Conservation (phyloP, 192 early-diverging fungal species). For the Rhizoclosmatium globosum region DNA sequence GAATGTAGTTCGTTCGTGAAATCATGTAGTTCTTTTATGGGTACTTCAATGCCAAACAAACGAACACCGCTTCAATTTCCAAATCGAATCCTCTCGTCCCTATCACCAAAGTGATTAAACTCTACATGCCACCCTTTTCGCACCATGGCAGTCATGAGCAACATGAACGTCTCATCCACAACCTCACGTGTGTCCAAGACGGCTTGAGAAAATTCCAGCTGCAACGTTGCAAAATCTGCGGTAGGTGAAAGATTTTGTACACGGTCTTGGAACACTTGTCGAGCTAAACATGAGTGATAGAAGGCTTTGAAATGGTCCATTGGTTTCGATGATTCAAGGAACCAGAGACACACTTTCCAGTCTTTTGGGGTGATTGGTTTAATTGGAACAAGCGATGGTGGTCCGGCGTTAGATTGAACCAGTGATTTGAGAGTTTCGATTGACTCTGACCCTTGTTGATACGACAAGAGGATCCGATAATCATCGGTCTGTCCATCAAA, state of each 20-base stretch:
- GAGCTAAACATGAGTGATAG: slow-evolving; percentile 66
- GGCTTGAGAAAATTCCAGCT: slow-evolving; percentile 12
- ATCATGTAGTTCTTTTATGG: no score
- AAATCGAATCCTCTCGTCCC: slow-evolving; percentile 28
- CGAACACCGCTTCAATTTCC: neutral
- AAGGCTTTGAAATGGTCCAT: slow-evolving; percentile 68
- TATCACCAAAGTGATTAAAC: slow-evolving; percentile 48
- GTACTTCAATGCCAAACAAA: neutral
- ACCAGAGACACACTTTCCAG: slow-evolving; percentile 63
- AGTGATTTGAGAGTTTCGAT: neutral
- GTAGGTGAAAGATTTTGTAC: neutral
- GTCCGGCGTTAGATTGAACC: slow-evolving; percentile 17
- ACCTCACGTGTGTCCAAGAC: slow-evolving; percentile 44
- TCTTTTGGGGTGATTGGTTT: neutral
- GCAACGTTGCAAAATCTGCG: neutral
- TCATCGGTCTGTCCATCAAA: neutral
- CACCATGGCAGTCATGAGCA: slow-evolving; percentile 46
- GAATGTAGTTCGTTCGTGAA: no score
- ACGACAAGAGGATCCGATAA: slow-evolving; percentile 15
- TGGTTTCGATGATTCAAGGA: slow-evolving; percentile 54
- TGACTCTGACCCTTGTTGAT: neutral
- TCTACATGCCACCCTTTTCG: slow-evolving; percentile 61
- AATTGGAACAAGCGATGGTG: neutral
- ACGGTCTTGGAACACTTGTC: slow-evolving; percentile 40
- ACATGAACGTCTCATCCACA: slow-evolving; percentile 47